Evolutionary conservation across 768 basidiomycete genomes (phyloP), one percentile per base, ranked within the genome.

Genomic region (Termitomyces sp.): DNA sequence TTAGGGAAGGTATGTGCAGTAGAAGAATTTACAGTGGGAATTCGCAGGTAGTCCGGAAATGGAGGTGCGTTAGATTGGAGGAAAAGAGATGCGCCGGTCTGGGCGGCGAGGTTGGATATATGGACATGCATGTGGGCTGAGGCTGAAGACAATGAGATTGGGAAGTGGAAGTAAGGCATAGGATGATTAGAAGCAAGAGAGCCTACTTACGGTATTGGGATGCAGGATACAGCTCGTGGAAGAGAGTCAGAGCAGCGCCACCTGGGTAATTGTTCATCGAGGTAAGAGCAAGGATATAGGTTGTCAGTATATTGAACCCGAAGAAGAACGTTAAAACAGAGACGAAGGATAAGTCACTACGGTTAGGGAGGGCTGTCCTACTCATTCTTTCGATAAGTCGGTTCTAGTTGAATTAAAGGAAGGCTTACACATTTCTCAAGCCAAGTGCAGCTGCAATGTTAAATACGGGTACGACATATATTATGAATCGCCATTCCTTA

Each of bases 401-500:
- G 29, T 37, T 41, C 20, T 10, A 4, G 50, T 12, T 13, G 22
- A 39, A n/a, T 5, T 0, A 32, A 6, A 24, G 32, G 20, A n/a
- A 2, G 9, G 34, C 88, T 61, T 71, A 95, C 90, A 94, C 68
- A 69, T 78, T 81, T 5, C 74, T 68, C 2, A 84, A 76, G 3
- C 84, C 87, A 16, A 84, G 70, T 0, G 94, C 87, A 2, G 90
- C 93, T 2, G 87, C 82, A 3, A 94, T 69, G 63, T 97, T 96
- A 70, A 93, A 75, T 2, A 84, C 67, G 0, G 95, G 94, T 0
- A 98, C 82, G 18, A 85, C 79, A 66, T 98, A 98, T 8, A 93
- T 80, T 56, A 98, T 76, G 71, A 99, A 99, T 7, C 97, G 82
- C 97, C 97, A 99, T 72, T 99, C 97, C 69, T 99, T 99, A 72